phyloP scores from a whole-genome alignment of 2,329 filamentous ascomycete species.

The Ascomycota sp. region DNA sequence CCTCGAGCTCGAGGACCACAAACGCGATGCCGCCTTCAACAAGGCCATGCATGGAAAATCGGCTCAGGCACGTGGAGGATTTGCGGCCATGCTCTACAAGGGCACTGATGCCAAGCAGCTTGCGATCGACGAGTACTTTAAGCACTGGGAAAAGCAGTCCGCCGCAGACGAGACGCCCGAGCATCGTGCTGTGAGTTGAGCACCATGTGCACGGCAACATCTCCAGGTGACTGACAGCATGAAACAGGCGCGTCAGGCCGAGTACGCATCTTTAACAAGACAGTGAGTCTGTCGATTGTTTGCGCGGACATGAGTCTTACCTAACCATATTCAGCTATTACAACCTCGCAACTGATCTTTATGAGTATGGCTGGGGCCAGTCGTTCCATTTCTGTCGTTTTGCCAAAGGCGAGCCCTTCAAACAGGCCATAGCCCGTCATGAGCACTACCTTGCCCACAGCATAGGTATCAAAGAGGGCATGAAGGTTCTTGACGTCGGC shows the following conservation, averaged over 20 bases:
- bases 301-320: too few relatives aligned
- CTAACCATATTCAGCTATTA: constrained; percentile 45
- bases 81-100: constrained; percentile 71
- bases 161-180: constrained; percentile 62
- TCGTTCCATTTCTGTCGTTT: constrained; percentile 97
- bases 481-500: constrained; percentile 85
- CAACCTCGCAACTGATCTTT: constrained; percentile 85
- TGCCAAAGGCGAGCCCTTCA: constrained; percentile 64
- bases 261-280: constrained; percentile 83
- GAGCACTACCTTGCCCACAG: constrained; percentile 91
- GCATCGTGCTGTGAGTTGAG: constrained; percentile 44
- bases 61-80: constrained; percentile 44
- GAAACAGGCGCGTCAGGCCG: constrained; percentile 48
- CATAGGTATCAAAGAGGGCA: constrained; percentile 65
- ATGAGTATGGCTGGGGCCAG: constrained; percentile 91
- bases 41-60: constrained; percentile 63
- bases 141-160: constrained; percentile 80
- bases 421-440: constrained; percentile 80
- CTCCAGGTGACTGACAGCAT: constrained; percentile 3
- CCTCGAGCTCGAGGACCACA: constrained; percentile 65
- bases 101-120: constrained; percentile 51
- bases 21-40: constrained; percentile 76
- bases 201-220: background rate
- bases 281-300: constrained; percentile 37
- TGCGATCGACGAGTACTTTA: constrained; percentile 80